Conservation (phyloP, 129 eudicot species). For the Ambrosia trifida region DNA sequence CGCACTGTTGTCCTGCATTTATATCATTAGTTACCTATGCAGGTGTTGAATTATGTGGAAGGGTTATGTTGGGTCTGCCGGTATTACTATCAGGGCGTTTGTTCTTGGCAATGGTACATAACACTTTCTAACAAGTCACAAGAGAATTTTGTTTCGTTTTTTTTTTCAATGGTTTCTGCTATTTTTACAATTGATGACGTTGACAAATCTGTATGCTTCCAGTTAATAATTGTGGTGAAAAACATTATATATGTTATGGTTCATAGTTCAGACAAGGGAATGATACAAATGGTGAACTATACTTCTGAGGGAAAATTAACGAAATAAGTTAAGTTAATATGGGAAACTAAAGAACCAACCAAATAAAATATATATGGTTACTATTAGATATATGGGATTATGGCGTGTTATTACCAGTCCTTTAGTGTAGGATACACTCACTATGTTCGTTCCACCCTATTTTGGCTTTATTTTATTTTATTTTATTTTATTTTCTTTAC, state of each 20-base stretch:
- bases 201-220: background rate
- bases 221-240: slow-evolving; percentile 6
- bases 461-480: background rate
- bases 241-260: background rate
- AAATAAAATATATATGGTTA: background rate
- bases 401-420: background rate
- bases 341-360: background rate
- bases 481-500: background rate
- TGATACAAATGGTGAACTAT: slow-evolving; percentile 4
- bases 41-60: slow-evolving; percentile 94
- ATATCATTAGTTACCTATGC: slow-evolving; percentile 31
- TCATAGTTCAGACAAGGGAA: background rate
- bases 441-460: slow-evolving; percentile 13
- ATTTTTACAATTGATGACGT: slow-evolving; percentile 16
- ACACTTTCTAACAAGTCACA: background rate
- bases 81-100: slow-evolving; percentile 95
- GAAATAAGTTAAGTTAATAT: background rate
- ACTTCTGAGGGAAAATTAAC: background rate
- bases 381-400: background rate
- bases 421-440: background rate
- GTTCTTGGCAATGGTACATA: slow-evolving; percentile 95
- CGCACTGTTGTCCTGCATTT: slow-evolving; percentile 14
- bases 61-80: slow-evolving; percentile 99
- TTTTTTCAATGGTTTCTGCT: background rate
- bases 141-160: background rate